A percentile compares a stretch with the other conserved stretches of the same genome.
These are phyloP conservation scores for Blakeslea trispora DNA, from an alignment of 371 early-diverging fungal species.

Conservation along the genomic window DNA sequence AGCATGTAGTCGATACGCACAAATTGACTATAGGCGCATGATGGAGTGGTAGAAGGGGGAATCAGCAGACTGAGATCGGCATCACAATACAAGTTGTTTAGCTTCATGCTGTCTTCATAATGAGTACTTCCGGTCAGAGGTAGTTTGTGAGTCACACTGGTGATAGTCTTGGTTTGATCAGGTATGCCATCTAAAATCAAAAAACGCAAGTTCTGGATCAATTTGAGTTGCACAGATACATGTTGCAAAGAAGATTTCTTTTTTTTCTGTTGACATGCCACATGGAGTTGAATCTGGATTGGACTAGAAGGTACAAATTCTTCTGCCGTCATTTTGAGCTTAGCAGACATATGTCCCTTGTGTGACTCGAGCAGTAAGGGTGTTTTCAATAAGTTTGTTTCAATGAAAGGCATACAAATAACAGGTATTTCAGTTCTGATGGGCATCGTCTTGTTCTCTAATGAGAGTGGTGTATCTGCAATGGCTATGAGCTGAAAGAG, in stretches of 20 bases:
- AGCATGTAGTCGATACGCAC: conserved; percentile 14
- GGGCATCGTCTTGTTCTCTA: neutral
- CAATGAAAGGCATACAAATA: conserved; percentile 22
- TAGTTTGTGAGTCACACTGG: conserved; percentile 6
- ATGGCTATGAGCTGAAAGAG: conserved; percentile 17
- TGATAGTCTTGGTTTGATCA: conserved; percentile 1
- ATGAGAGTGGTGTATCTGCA: conserved; percentile 10
- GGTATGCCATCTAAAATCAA: conserved; percentile 4
- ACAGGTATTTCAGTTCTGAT: conserved; percentile 9
- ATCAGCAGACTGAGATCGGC: conserved; percentile 14
- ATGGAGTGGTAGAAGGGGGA: conserved; percentile 14
- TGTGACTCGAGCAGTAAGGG: conserved; percentile 2
- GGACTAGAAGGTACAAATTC: conserved; percentile 18
- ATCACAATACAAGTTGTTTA: conserved; percentile 13
- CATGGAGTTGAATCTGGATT: conserved; percentile 11
- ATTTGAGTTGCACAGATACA: conserved; percentile 19
- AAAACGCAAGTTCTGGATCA: conserved; percentile 9
- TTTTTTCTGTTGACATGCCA: neutral
- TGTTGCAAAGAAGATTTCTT: neutral
- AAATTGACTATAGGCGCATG: conserved; percentile 21
- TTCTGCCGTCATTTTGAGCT: conserved; percentile 7
- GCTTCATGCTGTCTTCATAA: neutral
- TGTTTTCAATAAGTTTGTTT: conserved; percentile 20
- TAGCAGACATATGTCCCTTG: conserved; percentile 14
- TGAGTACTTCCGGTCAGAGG: conserved; percentile 6